Evolutionary conservation across 2,329 filamentous ascomycete species (phyloP).

Genomic region (Curvularia lunata): DNA sequence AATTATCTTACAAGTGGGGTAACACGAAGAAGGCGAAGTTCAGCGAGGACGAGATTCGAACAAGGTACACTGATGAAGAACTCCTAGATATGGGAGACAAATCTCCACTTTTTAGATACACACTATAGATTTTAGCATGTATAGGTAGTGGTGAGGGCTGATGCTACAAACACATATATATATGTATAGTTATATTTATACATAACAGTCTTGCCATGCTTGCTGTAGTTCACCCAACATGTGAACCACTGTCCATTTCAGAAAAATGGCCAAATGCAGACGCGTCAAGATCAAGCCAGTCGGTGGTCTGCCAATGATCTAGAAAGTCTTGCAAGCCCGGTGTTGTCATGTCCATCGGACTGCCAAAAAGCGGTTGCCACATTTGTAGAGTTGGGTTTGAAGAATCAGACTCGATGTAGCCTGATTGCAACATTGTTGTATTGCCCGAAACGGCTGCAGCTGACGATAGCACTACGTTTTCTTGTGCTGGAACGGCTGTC

Average conservation of each 20-base stretch:
- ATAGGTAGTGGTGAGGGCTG: neutral
- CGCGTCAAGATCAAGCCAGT: constrained; percentile 46
- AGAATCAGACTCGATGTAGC: neutral
- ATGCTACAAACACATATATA: neutral
- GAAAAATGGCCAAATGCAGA: constrained; percentile 36
- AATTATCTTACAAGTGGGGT: constrained; percentile 20
- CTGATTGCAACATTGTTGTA: neutral
- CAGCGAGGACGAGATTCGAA: constrained; percentile 45
- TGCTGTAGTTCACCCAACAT: neutral
- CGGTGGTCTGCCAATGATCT: constrained; percentile 43
- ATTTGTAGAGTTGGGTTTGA: constrained; percentile 6
- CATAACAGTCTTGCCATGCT: neutral
- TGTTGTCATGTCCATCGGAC: constrained; percentile 24
- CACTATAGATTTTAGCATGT: constrained; percentile 6
- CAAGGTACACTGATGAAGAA: constrained; percentile 47
- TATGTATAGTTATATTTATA: neutral
- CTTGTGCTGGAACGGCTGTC: constrained; percentile 19
- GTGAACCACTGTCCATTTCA: too few species aligned
- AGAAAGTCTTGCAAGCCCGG: constrained; percentile 30
- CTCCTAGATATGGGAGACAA: constrained; percentile 50
- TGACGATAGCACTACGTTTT: neutral
- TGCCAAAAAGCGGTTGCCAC: constrained; percentile 32
- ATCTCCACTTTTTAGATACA: constrained; percentile 51
- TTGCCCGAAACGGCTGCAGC: neutral
- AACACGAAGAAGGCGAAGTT: constrained; percentile 39